Conservation (phyloP, 768 basidiomycete genomes). For the Tulasnella sp. region DNA sequence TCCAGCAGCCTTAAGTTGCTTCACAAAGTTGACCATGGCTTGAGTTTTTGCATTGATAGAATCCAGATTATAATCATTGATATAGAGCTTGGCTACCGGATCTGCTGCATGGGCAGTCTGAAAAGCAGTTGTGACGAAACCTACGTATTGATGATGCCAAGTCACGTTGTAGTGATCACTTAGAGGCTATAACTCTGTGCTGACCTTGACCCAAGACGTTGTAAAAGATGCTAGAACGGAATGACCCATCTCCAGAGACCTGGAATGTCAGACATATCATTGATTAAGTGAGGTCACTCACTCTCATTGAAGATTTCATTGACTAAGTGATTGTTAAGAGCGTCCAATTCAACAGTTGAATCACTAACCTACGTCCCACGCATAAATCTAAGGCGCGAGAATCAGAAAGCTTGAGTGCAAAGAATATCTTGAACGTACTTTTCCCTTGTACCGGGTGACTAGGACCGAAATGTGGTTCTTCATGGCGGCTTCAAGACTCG, state of each 20-base stretch:
- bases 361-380: too few relatives aligned
- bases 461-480: too few relatives aligned
- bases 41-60: not conserved
- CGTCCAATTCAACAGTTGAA: too few relatives aligned
- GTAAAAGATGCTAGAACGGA: conserved; percentile 31
- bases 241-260: conserved; percentile 36
- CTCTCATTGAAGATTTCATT: conserved; percentile 41
- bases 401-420: not conserved
- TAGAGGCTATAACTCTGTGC: not conserved
- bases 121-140: conserved; percentile 43
- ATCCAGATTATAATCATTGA: conserved; percentile 13
- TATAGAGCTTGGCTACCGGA: conserved; percentile 27
- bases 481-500: too few relatives aligned
- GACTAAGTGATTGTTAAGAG: conserved; percentile 19
- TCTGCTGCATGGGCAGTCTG: conserved; percentile 39
- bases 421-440: not conserved
- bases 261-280: too few relatives aligned
- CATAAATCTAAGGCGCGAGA: conserved; percentile 40
- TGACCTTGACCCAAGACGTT: conserved; percentile 33
- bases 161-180: not conserved
- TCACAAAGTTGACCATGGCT: not conserved
- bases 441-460: not conserved
- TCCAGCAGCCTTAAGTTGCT: not conserved
- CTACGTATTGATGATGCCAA: conserved; percentile 7
- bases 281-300: too few relatives aligned